These are phyloP conservation scores for Hymenoscyphus occultus DNA, from an alignment of 2,329 filamentous ascomycete species.

Conservation along the genomic window DNA sequence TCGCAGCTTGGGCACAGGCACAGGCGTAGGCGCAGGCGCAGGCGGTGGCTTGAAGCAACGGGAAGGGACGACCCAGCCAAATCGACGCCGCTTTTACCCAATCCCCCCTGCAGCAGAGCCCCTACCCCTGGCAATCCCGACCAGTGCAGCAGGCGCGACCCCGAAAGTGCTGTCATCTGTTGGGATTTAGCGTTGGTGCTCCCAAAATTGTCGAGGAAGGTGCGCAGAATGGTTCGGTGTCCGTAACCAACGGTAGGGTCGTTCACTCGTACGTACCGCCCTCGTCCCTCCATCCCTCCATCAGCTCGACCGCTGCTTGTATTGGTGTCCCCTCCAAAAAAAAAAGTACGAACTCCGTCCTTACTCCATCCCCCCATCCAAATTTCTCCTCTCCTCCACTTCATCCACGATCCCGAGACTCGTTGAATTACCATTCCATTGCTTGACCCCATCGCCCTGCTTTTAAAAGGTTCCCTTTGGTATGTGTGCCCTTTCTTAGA, in stretches of 20 bases:
- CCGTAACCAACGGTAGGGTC: background rate
- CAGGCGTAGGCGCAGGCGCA: background rate
- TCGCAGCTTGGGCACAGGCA: background rate
- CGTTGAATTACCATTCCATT: conserved; percentile 2
- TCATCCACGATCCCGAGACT: background rate
- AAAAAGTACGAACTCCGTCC: background rate
- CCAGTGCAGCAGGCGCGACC: background rate
- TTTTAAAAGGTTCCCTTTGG: conserved; percentile 6
- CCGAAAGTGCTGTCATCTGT: conserved; percentile 6
- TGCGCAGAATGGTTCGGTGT: conserved; percentile 8
- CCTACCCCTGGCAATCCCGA: conserved; percentile 5
- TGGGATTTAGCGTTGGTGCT: background rate
- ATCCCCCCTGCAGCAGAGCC: background rate
- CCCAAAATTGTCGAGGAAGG: conserved; percentile 9
- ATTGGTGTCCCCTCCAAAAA: background rate
- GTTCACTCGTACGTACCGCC: too few species aligned
- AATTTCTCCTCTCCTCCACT: background rate
- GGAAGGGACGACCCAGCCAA: background rate
- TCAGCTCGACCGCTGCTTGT: conserved; percentile 12
- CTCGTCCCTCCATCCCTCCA: conserved; percentile 3
- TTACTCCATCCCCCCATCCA: background rate
- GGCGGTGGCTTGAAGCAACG: background rate
- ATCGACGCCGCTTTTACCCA: background rate
- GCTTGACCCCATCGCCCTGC: conserved; percentile 4
- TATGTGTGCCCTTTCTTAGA: conserved; percentile 5